Evolutionary conservation across 805 yeast species (phyloP).

Genomic region (Barnettozyma sucrosica): DNA sequence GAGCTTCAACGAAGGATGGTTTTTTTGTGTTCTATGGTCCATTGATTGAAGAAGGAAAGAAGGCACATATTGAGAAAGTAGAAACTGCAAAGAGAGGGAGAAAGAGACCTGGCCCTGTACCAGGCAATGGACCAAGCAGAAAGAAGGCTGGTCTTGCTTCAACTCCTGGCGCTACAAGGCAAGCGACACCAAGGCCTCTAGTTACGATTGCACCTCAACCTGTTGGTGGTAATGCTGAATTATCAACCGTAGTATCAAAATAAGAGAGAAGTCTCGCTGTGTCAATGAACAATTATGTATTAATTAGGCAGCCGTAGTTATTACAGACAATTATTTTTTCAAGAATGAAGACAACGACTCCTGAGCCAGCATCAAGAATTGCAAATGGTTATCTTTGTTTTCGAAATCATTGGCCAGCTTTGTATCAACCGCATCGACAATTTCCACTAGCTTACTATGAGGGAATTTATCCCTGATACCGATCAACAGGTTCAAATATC

Average conservation of each 20-base stretch:
- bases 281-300: neutral
- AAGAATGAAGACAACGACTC: slow-evolving; percentile 2
- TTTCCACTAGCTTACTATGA: slow-evolving; percentile 22
- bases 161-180: neutral
- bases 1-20: slow-evolving; percentile 90
- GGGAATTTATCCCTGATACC: slow-evolving; percentile 32
- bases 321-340: neutral
- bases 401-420: slow-evolving; percentile 12
- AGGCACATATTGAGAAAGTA: slow-evolving; percentile 41
- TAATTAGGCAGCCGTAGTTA: neutral
- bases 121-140: slow-evolving; percentile 1
- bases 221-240: neutral
- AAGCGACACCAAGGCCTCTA: slow-evolving; percentile 2
- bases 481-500: slow-evolving; percentile 50
- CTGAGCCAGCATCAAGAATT: slow-evolving; percentile 4
- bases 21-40: slow-evolving; percentile 96
- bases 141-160: neutral
- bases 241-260: neutral
- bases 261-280: neutral
- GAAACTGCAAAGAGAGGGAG: slow-evolving; percentile 35
- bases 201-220: slow-evolving; percentile 7
- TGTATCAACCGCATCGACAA: slow-evolving; percentile 26
- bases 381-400: slow-evolving; percentile 8
- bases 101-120: slow-evolving; percentile 20
- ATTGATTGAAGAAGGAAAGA: slow-evolving; percentile 55